Evolutionary conservation across 345 rosid species (phyloP).

Genomic region (Melaleuca alternifolia): DNA sequence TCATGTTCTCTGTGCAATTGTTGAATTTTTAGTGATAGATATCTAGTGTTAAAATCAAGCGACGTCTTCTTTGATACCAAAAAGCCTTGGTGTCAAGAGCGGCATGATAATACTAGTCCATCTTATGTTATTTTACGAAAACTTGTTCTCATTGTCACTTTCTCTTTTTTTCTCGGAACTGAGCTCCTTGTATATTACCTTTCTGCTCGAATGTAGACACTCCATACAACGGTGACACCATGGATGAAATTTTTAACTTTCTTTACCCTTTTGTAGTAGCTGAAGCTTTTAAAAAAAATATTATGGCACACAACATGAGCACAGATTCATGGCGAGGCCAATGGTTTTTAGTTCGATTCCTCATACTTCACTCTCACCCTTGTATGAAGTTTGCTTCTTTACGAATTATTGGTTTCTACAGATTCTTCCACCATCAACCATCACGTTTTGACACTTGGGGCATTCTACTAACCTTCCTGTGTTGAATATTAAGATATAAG

Average conservation of each 20-base stretch:
- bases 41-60: neutral
- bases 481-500: neutral
- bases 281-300: neutral
- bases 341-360: neutral
- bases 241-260: neutral
- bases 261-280: neutral
- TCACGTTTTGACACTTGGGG: neutral
- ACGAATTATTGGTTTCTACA: neutral
- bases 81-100: neutral
- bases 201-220: neutral
- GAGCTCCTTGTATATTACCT: neutral
- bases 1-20: neutral
- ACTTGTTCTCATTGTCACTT: neutral
- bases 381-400: neutral
- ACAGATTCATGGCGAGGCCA: neutral
- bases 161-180: neutral
- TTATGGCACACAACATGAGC: neutral
- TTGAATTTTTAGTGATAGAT: neutral
- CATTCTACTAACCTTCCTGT: neutral
- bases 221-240: neutral
- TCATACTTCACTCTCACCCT: neutral
- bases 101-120: neutral
- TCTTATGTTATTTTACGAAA: neutral
- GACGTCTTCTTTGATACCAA: neutral
- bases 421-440: neutral